Conservation (phyloP, 345 rosid genomes). For the Linum usitatissimum region DNA sequence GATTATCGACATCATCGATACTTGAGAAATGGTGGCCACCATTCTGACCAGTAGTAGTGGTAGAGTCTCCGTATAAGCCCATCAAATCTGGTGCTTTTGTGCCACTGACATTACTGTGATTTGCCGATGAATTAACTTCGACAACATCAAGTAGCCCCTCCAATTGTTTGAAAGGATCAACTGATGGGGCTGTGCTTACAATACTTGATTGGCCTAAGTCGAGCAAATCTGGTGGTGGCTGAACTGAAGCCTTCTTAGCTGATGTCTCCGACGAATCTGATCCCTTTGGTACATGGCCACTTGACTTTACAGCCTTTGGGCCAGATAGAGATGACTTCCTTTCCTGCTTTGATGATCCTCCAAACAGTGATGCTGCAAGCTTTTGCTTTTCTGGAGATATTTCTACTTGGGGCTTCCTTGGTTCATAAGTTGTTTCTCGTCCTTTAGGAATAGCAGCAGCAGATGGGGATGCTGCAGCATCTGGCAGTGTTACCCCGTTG, state of each 20-base stretch:
- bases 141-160: conserved; percentile 65
- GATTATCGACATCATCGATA: conserved; percentile 17
- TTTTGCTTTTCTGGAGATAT: conserved; percentile 77
- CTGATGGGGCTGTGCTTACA: conserved; percentile 23
- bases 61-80: conserved; percentile 37
- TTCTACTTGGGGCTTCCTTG: conserved; percentile 55
- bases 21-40: conserved; percentile 15
- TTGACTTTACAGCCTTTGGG: conserved; percentile 40
- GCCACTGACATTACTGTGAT: conserved; percentile 13
- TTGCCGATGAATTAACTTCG: conserved; percentile 19
- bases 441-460: conserved; percentile 33
- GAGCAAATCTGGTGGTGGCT: conserved; percentile 79
- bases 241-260: conserved; percentile 32
- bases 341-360: conserved; percentile 60
- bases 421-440: conserved; percentile 36
- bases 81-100: conserved; percentile 34
- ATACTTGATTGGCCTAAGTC: conserved; percentile 62
- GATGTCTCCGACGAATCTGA: conserved; percentile 8
- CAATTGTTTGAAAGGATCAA: conserved; percentile 78
- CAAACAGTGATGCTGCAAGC: conserved; percentile 96
- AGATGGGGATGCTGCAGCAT: conserved; percentile 28
- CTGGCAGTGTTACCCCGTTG: conserved; percentile 37
- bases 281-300: conserved; percentile 25
- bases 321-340: conserved; percentile 46
- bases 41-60: conserved; percentile 17